Percentiles rank a stretch among this genome's conserved stretches.
These are phyloP conservation scores for Fonsecaea monophora DNA, from an alignment of 2,329 filamentous ascomycete species.

Conservation along the genomic window DNA sequence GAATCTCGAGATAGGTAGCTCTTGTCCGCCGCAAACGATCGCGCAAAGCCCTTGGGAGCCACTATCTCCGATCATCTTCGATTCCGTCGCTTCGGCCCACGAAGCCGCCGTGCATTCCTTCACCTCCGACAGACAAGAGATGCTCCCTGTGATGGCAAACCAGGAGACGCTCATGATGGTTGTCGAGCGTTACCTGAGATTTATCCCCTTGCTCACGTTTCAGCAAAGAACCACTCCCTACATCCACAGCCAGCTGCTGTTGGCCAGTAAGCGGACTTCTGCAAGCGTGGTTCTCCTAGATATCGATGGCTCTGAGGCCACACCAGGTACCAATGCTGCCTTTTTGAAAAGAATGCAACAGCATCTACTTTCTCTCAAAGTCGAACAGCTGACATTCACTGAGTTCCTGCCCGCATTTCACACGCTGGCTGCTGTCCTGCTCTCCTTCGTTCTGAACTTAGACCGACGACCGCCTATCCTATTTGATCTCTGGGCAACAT, in stretches of 20 bases:
- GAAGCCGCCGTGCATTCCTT: constrained; percentile 26
- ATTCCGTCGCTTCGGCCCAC: constrained; percentile 33
- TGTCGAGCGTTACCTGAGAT: constrained; percentile 17
- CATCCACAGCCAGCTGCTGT: constrained; percentile 30
- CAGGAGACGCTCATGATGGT: constrained; percentile 21
- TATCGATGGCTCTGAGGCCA: background rate
- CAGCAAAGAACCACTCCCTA: constrained; percentile 30
- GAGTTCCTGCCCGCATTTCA: constrained; percentile 31
- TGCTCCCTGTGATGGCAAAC: constrained; percentile 23
- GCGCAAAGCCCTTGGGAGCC: constrained; percentile 17
- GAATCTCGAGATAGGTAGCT: constrained; percentile 1
- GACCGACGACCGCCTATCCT: constrained; percentile 14
- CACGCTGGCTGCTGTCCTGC: constrained; percentile 25
- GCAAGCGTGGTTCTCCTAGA: background rate
- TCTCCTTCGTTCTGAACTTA: constrained; percentile 20
- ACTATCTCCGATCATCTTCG: constrained; percentile 25
- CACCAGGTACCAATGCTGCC: background rate
- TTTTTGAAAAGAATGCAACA: constrained; percentile 12
- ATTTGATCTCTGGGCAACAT: constrained; percentile 21
- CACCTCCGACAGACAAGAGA: constrained; percentile 13
- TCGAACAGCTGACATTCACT: constrained; percentile 18
- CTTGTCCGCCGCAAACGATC: background rate
- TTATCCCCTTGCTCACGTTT: constrained; percentile 29
- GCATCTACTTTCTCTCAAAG: constrained; percentile 15
- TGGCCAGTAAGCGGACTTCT: background rate